A percentile compares a stretch with the other conserved stretches of the same genome.
Conservation (phyloP, 306 rosid genomes). For the Elaeagnus macrophylla region DNA sequence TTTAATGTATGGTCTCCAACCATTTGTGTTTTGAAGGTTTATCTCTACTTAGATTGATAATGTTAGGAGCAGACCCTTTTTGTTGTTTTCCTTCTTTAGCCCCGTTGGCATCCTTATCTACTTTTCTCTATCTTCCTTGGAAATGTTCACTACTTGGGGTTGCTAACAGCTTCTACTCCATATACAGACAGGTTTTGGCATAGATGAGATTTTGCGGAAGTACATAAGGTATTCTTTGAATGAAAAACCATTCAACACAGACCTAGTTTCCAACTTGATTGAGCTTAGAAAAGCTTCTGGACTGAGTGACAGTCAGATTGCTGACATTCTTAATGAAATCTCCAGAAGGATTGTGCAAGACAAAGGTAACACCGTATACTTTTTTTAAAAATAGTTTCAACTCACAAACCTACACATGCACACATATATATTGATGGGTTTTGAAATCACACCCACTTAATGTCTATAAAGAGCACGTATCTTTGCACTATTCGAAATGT, state of each 20-base stretch:
- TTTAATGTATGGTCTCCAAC: not conserved
- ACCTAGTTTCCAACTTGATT: constrained; percentile 60
- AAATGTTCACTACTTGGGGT: constrained; percentile 2
- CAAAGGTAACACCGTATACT: constrained; percentile 44
- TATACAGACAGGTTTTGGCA: constrained; percentile 73
- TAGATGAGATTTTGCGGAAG: constrained; percentile 76
- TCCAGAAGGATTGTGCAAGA: constrained; percentile 79
- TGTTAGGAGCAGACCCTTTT: too few species aligned
- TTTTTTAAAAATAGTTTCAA: too few species aligned
- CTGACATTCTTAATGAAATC: constrained; percentile 68
- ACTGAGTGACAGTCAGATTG: constrained; percentile 55
- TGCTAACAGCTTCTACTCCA: constrained; percentile 21
- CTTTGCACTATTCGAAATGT: too few species aligned
- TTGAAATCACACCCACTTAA: too few species aligned
- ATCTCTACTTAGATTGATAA: constrained; percentile 3
- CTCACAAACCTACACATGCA: not conserved
- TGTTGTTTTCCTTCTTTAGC: not conserved
- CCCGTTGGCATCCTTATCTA: not conserved
- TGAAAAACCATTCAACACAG: constrained; percentile 88
- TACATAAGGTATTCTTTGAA: constrained; percentile 77
- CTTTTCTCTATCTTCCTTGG: not conserved
- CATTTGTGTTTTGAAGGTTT: not conserved
- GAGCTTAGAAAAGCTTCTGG: constrained; percentile 63
- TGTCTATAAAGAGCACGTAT: too few species aligned
- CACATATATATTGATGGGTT: not conserved